phyloP scores from a whole-genome alignment of 345 rosid genomes.

The Lepidium sativum region DNA sequence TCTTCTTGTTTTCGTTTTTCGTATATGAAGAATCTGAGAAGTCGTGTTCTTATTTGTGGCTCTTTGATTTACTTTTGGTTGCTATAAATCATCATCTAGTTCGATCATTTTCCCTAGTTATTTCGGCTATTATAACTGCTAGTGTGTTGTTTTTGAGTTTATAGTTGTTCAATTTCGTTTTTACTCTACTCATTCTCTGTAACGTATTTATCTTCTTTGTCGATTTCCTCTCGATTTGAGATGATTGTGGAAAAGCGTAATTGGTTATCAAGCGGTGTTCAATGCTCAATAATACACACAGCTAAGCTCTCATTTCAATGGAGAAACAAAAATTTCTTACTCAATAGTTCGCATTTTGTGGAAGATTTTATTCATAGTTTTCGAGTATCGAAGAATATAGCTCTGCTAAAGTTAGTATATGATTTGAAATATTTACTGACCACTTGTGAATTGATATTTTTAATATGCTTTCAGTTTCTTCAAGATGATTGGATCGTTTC shows the following conservation, averaged over 20 bases:
- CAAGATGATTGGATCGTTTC: conserved; percentile 53
- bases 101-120: conserved; percentile 8
- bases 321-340: background rate
- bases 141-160: background rate
- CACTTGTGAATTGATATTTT: background rate
- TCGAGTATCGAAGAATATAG: background rate
- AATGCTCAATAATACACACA: too few species aligned
- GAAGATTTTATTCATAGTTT: background rate
- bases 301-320: background rate
- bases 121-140: background rate
- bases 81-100: conserved; percentile 1
- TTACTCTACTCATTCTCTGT: background rate
- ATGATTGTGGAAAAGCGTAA: background rate
- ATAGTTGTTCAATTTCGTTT: background rate
- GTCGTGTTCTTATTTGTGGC: background rate
- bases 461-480: background rate
- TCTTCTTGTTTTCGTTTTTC: background rate
- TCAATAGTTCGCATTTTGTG: background rate
- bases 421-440: background rate
- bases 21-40: background rate
- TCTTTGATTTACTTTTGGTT: background rate
- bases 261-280: background rate
- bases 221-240: background rate
- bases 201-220: background rate
- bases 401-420: background rate